A percentile compares a stretch with the other conserved stretches of the same genome.
Conservation (phyloP, 257 asterid genomes). For the Lantana camara region DNA sequence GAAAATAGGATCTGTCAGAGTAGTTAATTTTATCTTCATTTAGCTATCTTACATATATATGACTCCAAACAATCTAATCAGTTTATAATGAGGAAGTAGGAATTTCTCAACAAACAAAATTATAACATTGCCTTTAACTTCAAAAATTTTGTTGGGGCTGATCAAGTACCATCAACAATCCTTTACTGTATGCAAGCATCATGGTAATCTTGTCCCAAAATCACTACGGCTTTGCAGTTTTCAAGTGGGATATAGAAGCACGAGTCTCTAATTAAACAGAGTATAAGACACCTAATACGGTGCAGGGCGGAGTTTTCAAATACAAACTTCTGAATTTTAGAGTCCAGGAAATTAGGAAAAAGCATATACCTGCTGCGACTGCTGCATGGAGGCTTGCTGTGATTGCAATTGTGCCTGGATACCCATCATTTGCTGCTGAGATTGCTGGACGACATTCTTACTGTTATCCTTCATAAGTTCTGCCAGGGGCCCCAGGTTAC, state of each 20-base stretch:
- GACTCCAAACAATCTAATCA: too few relatives aligned
- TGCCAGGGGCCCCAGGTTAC: slow-evolving; percentile 68
- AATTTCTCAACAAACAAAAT: too few relatives aligned
- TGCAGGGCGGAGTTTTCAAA: not conserved
- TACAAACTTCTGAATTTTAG: not conserved
- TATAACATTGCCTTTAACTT: too few relatives aligned
- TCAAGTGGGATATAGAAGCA: slow-evolving; percentile 12
- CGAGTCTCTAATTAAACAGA: not conserved
- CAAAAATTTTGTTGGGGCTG: not conserved
- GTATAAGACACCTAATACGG: not conserved
- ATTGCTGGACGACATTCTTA: slow-evolving; percentile 59
- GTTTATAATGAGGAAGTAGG: too few relatives aligned
- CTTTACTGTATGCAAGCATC: slow-evolving; percentile 1
- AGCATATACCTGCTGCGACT: slow-evolving; percentile 60
- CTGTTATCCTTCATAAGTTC: slow-evolving; percentile 85
- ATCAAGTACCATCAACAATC: slow-evolving; percentile 11
- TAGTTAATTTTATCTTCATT: too few relatives aligned
- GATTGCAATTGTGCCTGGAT: slow-evolving; percentile 69
- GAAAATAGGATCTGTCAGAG: not conserved
- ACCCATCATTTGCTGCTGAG: slow-evolving; percentile 65
- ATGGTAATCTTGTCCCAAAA: not conserved
- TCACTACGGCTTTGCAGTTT: slow-evolving; percentile 6
- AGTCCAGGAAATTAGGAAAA: slow-evolving; percentile 24
- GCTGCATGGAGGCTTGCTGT: slow-evolving; percentile 66
- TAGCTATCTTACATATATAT: too few relatives aligned